Conservation (phyloP, 345 rosid genomes). For the Mallotus nudiflorus region DNA sequence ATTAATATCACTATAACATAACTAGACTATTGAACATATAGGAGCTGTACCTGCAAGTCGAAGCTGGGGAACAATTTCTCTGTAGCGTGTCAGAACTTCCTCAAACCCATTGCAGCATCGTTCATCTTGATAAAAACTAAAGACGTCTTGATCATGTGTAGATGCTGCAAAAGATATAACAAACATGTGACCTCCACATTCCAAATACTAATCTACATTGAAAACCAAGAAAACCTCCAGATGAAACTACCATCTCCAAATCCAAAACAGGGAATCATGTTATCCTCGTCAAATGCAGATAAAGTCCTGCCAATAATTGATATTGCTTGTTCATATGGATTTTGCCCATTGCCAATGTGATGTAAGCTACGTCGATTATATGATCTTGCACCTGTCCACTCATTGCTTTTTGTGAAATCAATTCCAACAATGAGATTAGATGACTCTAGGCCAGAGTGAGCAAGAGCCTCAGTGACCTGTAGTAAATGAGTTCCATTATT, state of each 20-base stretch:
- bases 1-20: neutral
- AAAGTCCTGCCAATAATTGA: conserved; percentile 75
- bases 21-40: neutral
- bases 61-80: conserved; percentile 74
- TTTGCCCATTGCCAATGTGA: conserved; percentile 51
- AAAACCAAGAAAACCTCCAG: neutral
- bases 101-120: conserved; percentile 77
- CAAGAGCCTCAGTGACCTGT: conserved; percentile 82
- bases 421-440: conserved; percentile 91
- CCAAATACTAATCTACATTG: neutral
- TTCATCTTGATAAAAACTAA: conserved; percentile 71
- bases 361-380: conserved; percentile 69
- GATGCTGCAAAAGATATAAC: conserved; percentile 48
- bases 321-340: conserved; percentile 83
- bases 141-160: conserved; percentile 92
- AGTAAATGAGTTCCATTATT: neutral
- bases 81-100: conserved; percentile 74
- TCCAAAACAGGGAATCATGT: conserved; percentile 80
- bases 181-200: conserved; percentile 2
- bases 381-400: conserved; percentile 93
- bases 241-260: conserved; percentile 65
- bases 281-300: conserved; percentile 75
- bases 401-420: conserved; percentile 96
- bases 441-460: conserved; percentile 90
- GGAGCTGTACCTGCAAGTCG: conserved; percentile 68